Base-by-base conservation (phyloP, 495 filamentous ascomycete genomes). In the Penicillium desertorum region DNA sequence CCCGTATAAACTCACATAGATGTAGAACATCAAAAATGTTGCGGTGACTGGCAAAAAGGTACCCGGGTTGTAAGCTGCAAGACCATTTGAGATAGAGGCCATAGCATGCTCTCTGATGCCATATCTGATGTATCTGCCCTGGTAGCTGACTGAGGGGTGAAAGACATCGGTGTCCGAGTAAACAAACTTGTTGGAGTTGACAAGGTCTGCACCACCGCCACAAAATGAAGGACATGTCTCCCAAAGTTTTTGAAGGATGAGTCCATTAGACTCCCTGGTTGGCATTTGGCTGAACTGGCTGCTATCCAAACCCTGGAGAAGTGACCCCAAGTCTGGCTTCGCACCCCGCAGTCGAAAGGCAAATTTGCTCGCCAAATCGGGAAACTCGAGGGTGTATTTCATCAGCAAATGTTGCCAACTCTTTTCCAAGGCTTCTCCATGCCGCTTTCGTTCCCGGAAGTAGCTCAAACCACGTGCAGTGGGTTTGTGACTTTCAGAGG, bases 51-150 rank as follows among this genome's bases (percentile, higher is more conserved):
- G 77, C 8, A 79, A 42, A 53, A 79, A 67, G 0, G 74, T 77
- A 46, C 68, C 67, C 39, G 20, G 20, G 10, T 46, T 1, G 11
- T 62, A 80, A 0, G 77, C 76, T 1, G 77, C 75, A 10, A 80
- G 57, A 10, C 77, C 77, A 55, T 80, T 80, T 12, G 74, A 61
- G 12, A 80, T 67, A 14, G 72, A 51, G 3, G 68, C 66, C 77
- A 80, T 80, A 30, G 76, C 77, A 60, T 80, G 75, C 56, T 80
- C 77, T n/a, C 74, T 62, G 17, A 80, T 73, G 16, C 77, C 77
- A 45, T 71, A 6, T 45, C 56, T 22, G 46, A 58, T 34, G 29
- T 51, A 58, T 14, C 56, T 39, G 4, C 56, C 56, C 4, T 14
- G 29, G 34, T 72, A 74, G 44, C 64, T 54, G n/a, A 74, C 56